Conservation (phyloP, 768 basidiomycete genomes). For the Cystoderma amianthinum region DNA sequence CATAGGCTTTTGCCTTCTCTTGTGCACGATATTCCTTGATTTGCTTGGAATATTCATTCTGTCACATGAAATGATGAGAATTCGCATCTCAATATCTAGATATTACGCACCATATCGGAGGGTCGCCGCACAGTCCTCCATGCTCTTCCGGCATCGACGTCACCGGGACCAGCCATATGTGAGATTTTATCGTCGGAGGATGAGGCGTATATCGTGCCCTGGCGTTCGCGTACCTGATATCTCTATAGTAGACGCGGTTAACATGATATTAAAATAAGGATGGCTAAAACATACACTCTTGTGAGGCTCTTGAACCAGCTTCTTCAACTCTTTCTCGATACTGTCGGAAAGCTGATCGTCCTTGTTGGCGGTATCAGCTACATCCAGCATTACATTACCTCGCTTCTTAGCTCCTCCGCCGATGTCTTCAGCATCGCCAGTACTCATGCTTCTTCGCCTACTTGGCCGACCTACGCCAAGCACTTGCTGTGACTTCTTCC, state of each 20-base stretch:
- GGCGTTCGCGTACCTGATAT: constrained; percentile 78
- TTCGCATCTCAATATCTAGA: constrained; percentile 1
- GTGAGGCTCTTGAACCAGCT: constrained; percentile 42
- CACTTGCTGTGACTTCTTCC: constrained; percentile 13
- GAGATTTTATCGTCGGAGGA: constrained; percentile 72
- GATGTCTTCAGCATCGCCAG: constrained; percentile 58
- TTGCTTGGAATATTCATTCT: constrained; percentile 94
- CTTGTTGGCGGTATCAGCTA: constrained; percentile 20
- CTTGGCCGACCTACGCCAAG: constrained; percentile 44
- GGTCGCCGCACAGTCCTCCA: constrained; percentile 87
- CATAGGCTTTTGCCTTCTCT: constrained; percentile 78
- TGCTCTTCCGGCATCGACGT: constrained; percentile 74
- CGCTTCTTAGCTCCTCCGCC: constrained; percentile 23
- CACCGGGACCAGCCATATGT: constrained; percentile 70
- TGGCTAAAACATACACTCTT: constrained; percentile 36
- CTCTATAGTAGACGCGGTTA: constrained; percentile 33
- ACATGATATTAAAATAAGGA: constrained; percentile 5
- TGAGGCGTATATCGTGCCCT: constrained; percentile 78
- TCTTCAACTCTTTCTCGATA: constrained; percentile 69
- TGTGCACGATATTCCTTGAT: constrained; percentile 75
- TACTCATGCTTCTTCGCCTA: constrained; percentile 70
- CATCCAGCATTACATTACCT: constrained; percentile 30
- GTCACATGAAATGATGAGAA: constrained; percentile 5
- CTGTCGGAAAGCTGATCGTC: constrained; percentile 50
- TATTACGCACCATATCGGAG: constrained; percentile 79